These are phyloP conservation scores for Phascolomyces articulosus DNA, from an alignment of 371 early-diverging fungal genomes.

Conservation along the genomic window DNA sequence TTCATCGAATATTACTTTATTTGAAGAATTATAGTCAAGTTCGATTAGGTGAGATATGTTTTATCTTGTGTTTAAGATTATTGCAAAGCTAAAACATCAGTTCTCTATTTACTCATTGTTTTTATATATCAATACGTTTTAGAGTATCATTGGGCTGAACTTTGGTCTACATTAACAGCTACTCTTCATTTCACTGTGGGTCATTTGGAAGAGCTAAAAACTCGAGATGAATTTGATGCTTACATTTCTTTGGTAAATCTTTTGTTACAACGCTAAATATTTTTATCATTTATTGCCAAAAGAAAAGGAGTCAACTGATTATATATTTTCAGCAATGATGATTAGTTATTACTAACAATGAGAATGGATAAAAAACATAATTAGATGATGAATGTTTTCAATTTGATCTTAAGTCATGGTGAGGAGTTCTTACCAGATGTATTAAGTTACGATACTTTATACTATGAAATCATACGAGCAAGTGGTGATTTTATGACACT, in stretches of 20 bases:
- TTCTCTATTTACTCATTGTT: not conserved
- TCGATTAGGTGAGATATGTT: constrained; percentile 50
- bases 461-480: constrained; percentile 59
- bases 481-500: constrained; percentile 43
- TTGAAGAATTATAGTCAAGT: constrained; percentile 41
- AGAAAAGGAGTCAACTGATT: no score
- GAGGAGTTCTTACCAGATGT: constrained; percentile 57
- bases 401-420: constrained; percentile 52
- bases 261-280: not conserved
- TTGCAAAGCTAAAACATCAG: not conserved
- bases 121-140: not conserved
- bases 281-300: no score
- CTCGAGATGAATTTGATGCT: constrained; percentile 28
- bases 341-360: no score
- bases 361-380: no score
- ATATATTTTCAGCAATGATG: no score
- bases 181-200: constrained; percentile 47
- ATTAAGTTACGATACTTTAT: constrained; percentile 52
- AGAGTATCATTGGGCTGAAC: constrained; percentile 59
- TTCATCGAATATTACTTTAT: constrained; percentile 43
- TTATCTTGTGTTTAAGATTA: no score
- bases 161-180: constrained; percentile 52
- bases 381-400: constrained; percentile 53
- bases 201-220: constrained; percentile 34
- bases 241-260: constrained; percentile 41